Conservation (phyloP, 495 filamentous ascomycete genomes). For the Neurospora intermedia region DNA sequence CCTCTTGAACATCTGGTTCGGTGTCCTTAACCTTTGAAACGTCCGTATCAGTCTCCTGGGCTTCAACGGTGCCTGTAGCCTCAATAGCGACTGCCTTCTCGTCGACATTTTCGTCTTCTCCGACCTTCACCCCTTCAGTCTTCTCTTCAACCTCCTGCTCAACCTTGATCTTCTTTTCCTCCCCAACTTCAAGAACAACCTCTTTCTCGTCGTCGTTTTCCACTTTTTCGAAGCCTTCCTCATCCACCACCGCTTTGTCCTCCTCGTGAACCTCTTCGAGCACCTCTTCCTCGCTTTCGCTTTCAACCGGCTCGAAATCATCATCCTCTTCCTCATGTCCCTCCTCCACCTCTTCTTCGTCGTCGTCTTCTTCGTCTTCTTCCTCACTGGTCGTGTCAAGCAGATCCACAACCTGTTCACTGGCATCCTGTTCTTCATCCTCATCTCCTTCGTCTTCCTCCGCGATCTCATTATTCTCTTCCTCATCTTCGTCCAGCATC, state of each 20-base stretch:
- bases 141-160: constrained; percentile 8
- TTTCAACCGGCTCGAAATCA: neutral
- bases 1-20: neutral
- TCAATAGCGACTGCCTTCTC: neutral
- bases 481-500: neutral
- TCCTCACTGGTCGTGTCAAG: constrained; percentile 3
- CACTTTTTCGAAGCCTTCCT: neutral
- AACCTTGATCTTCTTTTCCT: constrained; percentile 3
- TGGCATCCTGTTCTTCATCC: constrained; percentile 10
- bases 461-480: neutral
- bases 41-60: neutral
- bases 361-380: constrained; percentile 18
- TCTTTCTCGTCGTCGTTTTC: constrained; percentile 4
- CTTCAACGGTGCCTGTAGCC: neutral
- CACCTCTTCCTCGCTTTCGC: neutral
- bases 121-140: neutral
- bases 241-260: neutral
- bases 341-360: constrained; percentile 16
- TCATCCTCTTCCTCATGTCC: neutral
- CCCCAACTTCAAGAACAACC: constrained; percentile 2
- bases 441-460: constrained; percentile 3
- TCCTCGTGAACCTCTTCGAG: neutral
- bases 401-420: constrained; percentile 11
- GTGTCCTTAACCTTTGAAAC: neutral
- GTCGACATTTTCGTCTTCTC: neutral